Conservation (phyloP, 2,329 filamentous ascomycete genomes). For the Cercospora sp. region DNA sequence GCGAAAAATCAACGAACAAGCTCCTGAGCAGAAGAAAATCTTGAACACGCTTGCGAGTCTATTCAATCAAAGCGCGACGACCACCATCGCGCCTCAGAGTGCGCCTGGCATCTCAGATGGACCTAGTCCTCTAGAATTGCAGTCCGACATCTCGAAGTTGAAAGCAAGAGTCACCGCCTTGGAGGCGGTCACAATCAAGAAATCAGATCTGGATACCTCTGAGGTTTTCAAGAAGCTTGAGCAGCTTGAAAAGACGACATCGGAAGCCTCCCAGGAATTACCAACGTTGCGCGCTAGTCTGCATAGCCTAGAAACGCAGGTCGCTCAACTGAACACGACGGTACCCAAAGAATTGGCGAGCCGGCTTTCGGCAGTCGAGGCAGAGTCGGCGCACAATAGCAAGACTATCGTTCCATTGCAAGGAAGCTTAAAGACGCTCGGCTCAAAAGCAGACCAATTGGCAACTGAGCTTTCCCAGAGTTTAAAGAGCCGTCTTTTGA, state of each 20-base stretch:
- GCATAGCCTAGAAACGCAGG: neutral
- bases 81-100: neutral
- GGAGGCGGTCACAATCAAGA: neutral
- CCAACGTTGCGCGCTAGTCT: neutral
- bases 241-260: neutral
- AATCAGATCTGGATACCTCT: neutral
- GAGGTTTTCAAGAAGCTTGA: neutral
- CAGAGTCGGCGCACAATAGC: neutral
- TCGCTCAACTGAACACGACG: neutral
- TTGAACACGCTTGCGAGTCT: slow-evolving; percentile 2
- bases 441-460: neutral
- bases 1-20: neutral
- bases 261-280: neutral
- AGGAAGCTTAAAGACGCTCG: neutral
- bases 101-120: neutral
- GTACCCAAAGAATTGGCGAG: neutral
- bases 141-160: neutral
- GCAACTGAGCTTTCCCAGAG: neutral
- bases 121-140: neutral
- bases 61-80: neutral
- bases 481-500: neutral
- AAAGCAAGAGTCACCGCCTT: neutral
- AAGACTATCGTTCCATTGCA: neutral
- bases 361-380: neutral
- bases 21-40: neutral